phyloP scores from a whole-genome alignment of 169 alveolate species.

The Plasmodium gaboni region DNA sequence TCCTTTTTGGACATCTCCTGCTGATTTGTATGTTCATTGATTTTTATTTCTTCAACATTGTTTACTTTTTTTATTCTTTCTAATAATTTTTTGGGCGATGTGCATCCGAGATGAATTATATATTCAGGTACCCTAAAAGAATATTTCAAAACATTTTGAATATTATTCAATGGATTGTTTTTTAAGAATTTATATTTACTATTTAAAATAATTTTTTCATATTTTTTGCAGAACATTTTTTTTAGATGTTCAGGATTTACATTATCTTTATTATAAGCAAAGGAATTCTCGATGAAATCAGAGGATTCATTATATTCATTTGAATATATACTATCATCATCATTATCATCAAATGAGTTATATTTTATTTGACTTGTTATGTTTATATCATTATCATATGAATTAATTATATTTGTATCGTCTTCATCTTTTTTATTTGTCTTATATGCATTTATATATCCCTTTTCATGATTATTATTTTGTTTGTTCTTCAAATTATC shows the following conservation, averaged over 20 bases:
- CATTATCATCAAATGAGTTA: neutral
- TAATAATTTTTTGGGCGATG: conserved; percentile 7
- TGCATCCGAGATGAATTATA: conserved; percentile 21
- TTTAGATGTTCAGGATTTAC: neutral
- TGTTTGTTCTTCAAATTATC: neutral
- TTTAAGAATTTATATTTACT: conserved; percentile 39
- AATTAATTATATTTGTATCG: neutral
- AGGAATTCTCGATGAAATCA: neutral
- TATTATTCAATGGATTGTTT: conserved; percentile 15
- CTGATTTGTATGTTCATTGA: neutral
- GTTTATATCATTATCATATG: neutral
- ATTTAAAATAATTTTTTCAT: conserved; percentile 27
- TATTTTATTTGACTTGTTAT: neutral
- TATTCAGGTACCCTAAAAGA: conserved; percentile 59
- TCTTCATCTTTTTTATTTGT: neutral
- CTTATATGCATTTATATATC: neutral
- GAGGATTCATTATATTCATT: neutral
- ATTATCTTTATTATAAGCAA: conserved; percentile 5
- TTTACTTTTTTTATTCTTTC: neutral
- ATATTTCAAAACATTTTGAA: conserved; percentile 57
- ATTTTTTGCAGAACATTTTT: conserved; percentile 22
- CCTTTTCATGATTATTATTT: neutral
- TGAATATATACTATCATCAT: no score
- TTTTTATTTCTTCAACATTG: neutral
- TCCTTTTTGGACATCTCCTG: neutral